phyloP scores from a whole-genome alignment of 176 grass and related monocot species.

The Triticum urartu region DNA sequence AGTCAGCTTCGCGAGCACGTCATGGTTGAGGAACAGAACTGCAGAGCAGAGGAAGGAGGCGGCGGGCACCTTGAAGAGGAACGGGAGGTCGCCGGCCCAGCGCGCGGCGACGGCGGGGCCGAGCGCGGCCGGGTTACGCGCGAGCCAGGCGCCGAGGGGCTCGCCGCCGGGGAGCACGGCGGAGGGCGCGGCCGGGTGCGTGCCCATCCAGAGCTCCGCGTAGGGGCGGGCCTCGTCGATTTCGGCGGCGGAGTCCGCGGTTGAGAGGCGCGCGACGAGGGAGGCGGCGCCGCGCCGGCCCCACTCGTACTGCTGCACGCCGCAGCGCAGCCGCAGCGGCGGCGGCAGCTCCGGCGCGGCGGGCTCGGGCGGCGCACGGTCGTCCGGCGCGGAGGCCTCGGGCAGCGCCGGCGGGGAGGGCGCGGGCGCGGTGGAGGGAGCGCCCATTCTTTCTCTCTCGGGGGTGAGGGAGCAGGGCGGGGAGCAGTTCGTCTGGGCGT shows the following conservation, averaged over 20 bases:
- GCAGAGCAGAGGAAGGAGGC: background rate
- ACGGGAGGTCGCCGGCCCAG: slow-evolving; percentile 80
- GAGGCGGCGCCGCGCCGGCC: slow-evolving; percentile 46
- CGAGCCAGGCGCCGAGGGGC: slow-evolving; percentile 64
- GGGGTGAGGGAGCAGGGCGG: too few relatives aligned
- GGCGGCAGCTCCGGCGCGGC: background rate
- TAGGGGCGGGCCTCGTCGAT: slow-evolving; percentile 47
- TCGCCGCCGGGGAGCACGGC: slow-evolving; percentile 22
- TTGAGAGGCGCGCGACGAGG: slow-evolving; percentile 58
- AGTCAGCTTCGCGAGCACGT: background rate
- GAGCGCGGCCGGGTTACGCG: slow-evolving; percentile 47
- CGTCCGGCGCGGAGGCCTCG: background rate
- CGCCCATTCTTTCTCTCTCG: too few relatives aligned
- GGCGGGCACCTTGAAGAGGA: slow-evolving; percentile 81
- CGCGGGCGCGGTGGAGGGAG: too few relatives aligned
- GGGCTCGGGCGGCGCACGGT: too few relatives aligned
- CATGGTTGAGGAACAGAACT: background rate
- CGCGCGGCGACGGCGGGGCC: slow-evolving; percentile 53
- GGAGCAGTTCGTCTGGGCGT: too few relatives aligned
- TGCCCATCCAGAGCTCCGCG: slow-evolving; percentile 97
- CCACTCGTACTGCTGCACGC: slow-evolving; percentile 90
- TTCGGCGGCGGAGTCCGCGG: background rate
- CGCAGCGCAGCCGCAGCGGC: slow-evolving; percentile 51
- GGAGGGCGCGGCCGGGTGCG: slow-evolving; percentile 71
- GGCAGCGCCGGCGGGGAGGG: too few relatives aligned